Conservation (phyloP, 2,329 filamentous ascomycete genomes). For the Xylariaceae sp. region DNA sequence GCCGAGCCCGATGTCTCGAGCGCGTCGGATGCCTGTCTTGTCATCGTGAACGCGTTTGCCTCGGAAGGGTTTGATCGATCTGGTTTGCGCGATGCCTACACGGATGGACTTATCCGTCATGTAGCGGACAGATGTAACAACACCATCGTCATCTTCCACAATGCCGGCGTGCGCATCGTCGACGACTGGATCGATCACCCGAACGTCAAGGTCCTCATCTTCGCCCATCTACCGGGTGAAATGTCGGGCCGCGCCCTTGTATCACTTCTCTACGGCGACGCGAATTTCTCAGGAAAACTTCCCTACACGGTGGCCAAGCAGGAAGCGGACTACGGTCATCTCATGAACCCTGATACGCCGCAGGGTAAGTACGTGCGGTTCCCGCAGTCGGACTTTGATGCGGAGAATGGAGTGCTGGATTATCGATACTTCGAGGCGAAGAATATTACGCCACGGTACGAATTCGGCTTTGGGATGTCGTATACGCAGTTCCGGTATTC, state of each 20-base stretch:
- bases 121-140: conserved; percentile 56
- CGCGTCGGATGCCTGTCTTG: conserved; percentile 58
- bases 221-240: conserved; percentile 60
- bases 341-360: conserved; percentile 38
- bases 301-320: conserved; percentile 57
- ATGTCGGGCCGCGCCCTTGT: conserved; percentile 54
- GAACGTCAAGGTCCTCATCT: conserved; percentile 60
- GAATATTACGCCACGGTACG: conserved; percentile 46
- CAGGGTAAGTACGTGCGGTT: conserved; percentile 48
- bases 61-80: conserved; percentile 65
- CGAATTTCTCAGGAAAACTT: conserved; percentile 52
- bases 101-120: conserved; percentile 50
- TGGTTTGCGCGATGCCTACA: conserved; percentile 60
- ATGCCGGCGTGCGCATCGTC: conserved; percentile 55
- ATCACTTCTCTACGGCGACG: conserved; percentile 52
- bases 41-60: conserved; percentile 63
- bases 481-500: conserved; percentile 51
- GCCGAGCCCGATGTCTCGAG: conserved; percentile 44
- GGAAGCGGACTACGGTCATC: conserved; percentile 49
- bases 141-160: conserved; percentile 61
- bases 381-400: conserved; percentile 47
- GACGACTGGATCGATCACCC: conserved; percentile 57
- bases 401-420: conserved; percentile 46
- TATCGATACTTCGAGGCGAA: conserved; percentile 50
- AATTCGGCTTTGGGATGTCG: conserved; percentile 53